phyloP scores from a whole-genome alignment of 345 rosid species.

The Eucalyptus pauciflora region DNA sequence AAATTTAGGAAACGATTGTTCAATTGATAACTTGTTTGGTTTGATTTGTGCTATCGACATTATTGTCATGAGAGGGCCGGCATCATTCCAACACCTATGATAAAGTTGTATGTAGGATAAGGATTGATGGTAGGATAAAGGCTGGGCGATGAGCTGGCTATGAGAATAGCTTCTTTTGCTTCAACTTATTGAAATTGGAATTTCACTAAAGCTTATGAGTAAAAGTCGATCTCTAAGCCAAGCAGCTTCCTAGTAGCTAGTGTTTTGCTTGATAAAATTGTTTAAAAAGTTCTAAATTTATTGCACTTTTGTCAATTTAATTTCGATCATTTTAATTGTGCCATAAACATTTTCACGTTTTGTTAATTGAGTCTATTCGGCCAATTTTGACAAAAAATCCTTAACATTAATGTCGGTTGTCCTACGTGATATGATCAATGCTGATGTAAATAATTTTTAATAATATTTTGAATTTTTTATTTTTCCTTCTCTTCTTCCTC shows the following conservation, averaged over 20 bases:
- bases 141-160: background rate
- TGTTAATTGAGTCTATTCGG: rapidly evolving
- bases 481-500: background rate
- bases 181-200: background rate
- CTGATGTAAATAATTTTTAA: rapidly evolving
- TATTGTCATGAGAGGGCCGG: background rate
- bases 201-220: background rate
- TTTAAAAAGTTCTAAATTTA: rapidly evolving
- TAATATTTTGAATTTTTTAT: too few species aligned
- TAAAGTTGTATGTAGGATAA: background rate
- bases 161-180: background rate
- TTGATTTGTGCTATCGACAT: background rate
- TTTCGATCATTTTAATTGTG: background rate
- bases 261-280: background rate
- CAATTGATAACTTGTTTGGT: background rate
- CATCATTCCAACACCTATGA: background rate
- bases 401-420: rapidly evolving
- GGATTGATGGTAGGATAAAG: background rate
- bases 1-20: background rate
- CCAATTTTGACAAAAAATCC: background rate
- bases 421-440: rapidly evolving
- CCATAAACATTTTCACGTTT: too few species aligned
- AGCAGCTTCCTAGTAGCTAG: background rate
- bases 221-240: background rate
- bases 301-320: too few species aligned